Evolutionary conservation across 495 filamentous ascomycete species (phyloP).

Genomic region (Penicillium lagena): DNA sequence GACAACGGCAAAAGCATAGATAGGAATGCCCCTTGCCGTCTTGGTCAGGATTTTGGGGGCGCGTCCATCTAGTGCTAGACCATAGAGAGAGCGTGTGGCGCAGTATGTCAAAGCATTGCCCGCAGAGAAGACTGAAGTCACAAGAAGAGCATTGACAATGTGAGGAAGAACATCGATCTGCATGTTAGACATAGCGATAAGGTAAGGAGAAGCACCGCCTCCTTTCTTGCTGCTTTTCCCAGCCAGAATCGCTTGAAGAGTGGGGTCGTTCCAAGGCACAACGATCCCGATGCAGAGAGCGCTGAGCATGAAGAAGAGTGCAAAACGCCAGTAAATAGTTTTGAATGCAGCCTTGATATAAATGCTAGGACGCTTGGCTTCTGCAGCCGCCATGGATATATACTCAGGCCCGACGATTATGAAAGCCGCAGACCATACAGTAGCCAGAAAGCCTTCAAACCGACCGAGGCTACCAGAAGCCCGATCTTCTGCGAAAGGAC

Average conservation of each 20-base stretch:
- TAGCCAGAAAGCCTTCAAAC: slow-evolving; percentile 67
- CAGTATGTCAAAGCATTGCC: slow-evolving; percentile 45
- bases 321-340: slow-evolving; percentile 65
- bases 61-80: slow-evolving; percentile 36
- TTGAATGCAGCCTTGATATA: slow-evolving; percentile 54
- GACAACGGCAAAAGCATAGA: slow-evolving; percentile 29
- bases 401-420: slow-evolving; percentile 59
- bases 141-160: slow-evolving; percentile 42
- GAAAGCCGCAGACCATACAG: slow-evolving; percentile 44
- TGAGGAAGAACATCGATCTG: slow-evolving; percentile 34
- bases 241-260: slow-evolving; percentile 21
- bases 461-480: slow-evolving; percentile 52
- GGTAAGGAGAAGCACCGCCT: slow-evolving; percentile 30
- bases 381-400: slow-evolving; percentile 71
- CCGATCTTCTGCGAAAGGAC: slow-evolving; percentile 41
- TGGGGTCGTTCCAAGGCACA: slow-evolving; percentile 51
- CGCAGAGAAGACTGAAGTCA: slow-evolving; percentile 42
- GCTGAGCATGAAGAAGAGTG: slow-evolving; percentile 65
- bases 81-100: slow-evolving; percentile 36
- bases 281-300: slow-evolving; percentile 62
- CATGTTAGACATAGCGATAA: slow-evolving; percentile 44
- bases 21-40: slow-evolving; percentile 39
- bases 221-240: too few species aligned
- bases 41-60: slow-evolving; percentile 35
- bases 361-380: slow-evolving; percentile 61